These are phyloP conservation scores for Helianthus tuberosus DNA, from an alignment of 129 eudicot species.

Conservation along the genomic window DNA sequence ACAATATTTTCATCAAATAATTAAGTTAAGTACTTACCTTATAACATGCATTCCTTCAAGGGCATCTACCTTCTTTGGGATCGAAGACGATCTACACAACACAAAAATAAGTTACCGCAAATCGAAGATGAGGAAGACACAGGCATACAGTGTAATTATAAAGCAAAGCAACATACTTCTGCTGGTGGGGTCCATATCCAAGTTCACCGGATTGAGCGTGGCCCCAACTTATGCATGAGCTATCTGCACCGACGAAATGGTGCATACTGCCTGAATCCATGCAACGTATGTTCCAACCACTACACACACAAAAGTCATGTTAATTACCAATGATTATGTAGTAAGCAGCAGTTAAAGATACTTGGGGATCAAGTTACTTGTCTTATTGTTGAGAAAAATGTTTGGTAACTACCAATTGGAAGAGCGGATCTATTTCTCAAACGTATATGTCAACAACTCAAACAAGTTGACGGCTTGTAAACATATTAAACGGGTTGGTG, in stretches of 20 bases:
- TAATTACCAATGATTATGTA: background rate
- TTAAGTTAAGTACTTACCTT: constrained; percentile 48
- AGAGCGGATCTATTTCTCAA: background rate
- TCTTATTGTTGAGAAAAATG: background rate
- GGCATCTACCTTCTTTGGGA: constrained; percentile 79
- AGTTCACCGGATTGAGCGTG: constrained; percentile 89
- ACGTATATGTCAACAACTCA: background rate
- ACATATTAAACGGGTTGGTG: no score
- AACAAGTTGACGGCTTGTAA: no score
- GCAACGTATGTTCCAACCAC: constrained; percentile 93
- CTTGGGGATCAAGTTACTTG: background rate
- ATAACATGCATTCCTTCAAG: constrained; percentile 97
- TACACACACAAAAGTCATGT: constrained; percentile 15
- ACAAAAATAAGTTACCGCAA: background rate
- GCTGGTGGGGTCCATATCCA: constrained; percentile 88
- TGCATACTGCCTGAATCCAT: constrained; percentile 91
- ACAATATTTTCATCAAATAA: background rate
- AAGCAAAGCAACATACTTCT: constrained; percentile 53
- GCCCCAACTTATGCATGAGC: constrained; percentile 98
- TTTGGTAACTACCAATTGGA: background rate
- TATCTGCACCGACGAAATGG: constrained; percentile 95
- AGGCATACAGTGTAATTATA: background rate
- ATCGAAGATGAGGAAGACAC: background rate
- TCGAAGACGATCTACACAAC: constrained; percentile 76
- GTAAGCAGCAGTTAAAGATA: background rate